Evolutionary conservation across 1,284 basidiomycete genomes (phyloP).

Genomic region (Tausonia pullulans): DNA sequence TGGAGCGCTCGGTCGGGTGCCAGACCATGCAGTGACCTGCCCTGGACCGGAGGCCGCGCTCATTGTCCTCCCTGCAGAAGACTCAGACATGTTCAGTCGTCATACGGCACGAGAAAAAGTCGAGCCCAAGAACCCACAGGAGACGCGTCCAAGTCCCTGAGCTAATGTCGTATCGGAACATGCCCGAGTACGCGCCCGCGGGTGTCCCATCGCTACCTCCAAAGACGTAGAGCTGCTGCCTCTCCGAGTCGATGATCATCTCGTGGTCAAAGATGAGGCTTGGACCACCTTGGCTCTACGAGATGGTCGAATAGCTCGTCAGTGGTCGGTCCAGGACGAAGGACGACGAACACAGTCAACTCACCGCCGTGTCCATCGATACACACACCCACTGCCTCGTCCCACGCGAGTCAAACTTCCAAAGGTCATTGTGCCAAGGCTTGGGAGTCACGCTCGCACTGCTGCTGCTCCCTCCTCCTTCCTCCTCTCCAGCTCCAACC

Average conservation of each 20-base stretch:
- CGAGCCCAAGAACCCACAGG: not conserved
- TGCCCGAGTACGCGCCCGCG: not conserved
- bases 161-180: constrained; percentile 10
- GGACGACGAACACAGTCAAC: not conserved
- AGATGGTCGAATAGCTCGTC: not conserved
- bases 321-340: not conserved
- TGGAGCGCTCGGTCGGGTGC: not conserved
- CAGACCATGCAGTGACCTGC: constrained; percentile 15
- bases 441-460: not conserved
- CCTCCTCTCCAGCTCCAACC: not conserved
- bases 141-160: not conserved
- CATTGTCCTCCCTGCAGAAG: not conserved
- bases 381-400: not conserved
- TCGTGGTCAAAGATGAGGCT: constrained; percentile 11
- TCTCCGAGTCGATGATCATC: constrained; percentile 8
- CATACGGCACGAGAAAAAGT: not conserved
- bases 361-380: constrained; percentile 1
- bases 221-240: constrained; percentile 5
- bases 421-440: not conserved
- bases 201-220: not conserved
- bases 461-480: not conserved
- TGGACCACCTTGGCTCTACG: constrained; percentile 6
- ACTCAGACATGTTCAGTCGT: not conserved
- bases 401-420: constrained; percentile 3
- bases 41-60: not conserved